Conservation (phyloP, 106 monocot species). For the Hemerocallis citrina region DNA sequence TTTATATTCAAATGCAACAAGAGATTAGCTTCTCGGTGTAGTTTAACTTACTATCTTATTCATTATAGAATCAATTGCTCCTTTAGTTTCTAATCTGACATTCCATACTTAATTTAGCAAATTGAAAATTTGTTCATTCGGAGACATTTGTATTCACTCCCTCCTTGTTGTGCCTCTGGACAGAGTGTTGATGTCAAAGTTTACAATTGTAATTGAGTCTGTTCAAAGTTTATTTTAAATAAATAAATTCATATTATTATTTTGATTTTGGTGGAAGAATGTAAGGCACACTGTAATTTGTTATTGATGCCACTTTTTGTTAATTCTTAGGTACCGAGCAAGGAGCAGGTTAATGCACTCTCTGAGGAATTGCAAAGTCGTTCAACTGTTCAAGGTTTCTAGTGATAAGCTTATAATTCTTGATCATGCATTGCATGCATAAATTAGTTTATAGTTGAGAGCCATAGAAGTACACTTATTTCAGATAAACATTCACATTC, state of each 20-base stretch:
- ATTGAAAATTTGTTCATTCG: too few relatives aligned
- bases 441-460: background rate
- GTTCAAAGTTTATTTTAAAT: background rate
- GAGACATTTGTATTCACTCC: too few relatives aligned
- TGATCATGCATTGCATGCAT: background rate
- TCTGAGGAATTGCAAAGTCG: conserved; percentile 75
- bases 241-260: background rate
- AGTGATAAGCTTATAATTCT: background rate
- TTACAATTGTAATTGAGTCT: background rate
- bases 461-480: background rate
- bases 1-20: background rate
- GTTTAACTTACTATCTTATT: background rate
- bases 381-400: conserved; percentile 72
- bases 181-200: too few relatives aligned
- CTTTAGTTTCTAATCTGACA: too few relatives aligned
- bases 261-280: background rate
- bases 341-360: conserved; percentile 78
- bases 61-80: too few relatives aligned
- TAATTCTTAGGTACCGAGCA: conserved; percentile 72
- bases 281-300: background rate
- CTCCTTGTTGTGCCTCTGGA: too few relatives aligned
- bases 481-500: background rate
- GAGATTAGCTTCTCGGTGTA: background rate
- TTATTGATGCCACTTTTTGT: background rate
- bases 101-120: too few relatives aligned